phyloP scores from a whole-genome alignment of 2,329 filamentous ascomycete species.

The Pestalotiopsis sp. region DNA sequence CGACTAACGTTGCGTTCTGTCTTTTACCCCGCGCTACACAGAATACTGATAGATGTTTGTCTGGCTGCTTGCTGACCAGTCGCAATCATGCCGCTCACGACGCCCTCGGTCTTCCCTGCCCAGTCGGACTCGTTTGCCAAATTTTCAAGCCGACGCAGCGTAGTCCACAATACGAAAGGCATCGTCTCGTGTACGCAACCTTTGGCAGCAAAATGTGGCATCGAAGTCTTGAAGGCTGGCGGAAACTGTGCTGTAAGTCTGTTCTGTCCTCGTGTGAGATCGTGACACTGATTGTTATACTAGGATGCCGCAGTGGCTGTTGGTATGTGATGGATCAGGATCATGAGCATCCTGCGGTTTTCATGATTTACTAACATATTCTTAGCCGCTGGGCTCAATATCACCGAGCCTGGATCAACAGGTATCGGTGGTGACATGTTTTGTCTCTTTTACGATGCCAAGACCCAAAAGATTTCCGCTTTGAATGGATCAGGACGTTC shows the following conservation, averaged over 20 bases:
- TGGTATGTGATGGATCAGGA: slow-evolving; percentile 48
- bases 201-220: slow-evolving; percentile 82
- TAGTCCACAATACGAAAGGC: slow-evolving; percentile 89
- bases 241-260: slow-evolving; percentile 85
- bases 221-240: slow-evolving; percentile 80
- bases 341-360: background rate
- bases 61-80: background rate
- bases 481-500: slow-evolving; percentile 93
- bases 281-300: slow-evolving; percentile 12
- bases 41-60: too few species aligned
- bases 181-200: slow-evolving; percentile 91
- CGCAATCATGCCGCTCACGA: slow-evolving; percentile 46
- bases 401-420: slow-evolving; percentile 90
- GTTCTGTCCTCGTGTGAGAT: background rate
- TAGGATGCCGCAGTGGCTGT: slow-evolving; percentile 93
- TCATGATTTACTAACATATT: background rate
- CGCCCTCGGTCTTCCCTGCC: slow-evolving; percentile 46
- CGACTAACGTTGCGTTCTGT: background rate
- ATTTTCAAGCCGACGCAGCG: slow-evolving; percentile 81
- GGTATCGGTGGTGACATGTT: slow-evolving; percentile 98
- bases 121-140: slow-evolving; percentile 53
- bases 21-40: background rate
- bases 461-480: slow-evolving; percentile 77
- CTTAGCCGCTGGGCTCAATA: slow-evolving; percentile 82
- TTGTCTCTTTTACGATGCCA: slow-evolving; percentile 86